phyloP scores from a whole-genome alignment of 805 yeast genomes.

The Candida easanensis region DNA sequence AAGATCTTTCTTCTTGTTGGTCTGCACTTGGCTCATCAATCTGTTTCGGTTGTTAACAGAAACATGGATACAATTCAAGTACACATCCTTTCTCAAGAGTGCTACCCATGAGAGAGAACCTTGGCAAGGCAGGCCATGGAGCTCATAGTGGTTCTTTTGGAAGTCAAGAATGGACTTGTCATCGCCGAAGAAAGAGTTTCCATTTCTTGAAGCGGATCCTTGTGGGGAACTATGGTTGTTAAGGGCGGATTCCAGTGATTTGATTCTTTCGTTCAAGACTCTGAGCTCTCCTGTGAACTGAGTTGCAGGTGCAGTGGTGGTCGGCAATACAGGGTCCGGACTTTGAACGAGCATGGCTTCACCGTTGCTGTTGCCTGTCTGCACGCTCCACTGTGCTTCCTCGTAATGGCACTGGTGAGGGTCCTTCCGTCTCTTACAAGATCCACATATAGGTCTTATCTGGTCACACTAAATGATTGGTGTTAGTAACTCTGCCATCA shows the following conservation, averaged over 20 bases:
- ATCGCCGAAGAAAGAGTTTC: neutral
- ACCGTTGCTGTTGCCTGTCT: neutral
- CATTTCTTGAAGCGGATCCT: neutral
- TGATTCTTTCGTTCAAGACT: constrained; percentile 17
- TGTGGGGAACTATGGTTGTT: neutral
- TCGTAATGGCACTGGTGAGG: constrained; percentile 21
- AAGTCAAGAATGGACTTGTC: constrained; percentile 7
- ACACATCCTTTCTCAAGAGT: constrained; percentile 24
- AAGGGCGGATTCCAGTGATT: constrained; percentile 15
- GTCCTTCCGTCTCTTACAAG: constrained; percentile 19
- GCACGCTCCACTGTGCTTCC: constrained; percentile 23
- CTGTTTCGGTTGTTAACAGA: constrained; percentile 10
- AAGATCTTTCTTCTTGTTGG: neutral
- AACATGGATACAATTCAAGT: constrained; percentile 18
- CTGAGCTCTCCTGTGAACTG: constrained; percentile 4
- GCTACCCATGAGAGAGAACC: constrained; percentile 28
- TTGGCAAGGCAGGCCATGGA: constrained; percentile 15
- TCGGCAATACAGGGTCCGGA: neutral
- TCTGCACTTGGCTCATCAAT: neutral
- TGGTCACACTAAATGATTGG: constrained; percentile 23
- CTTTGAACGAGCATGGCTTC: neutral
- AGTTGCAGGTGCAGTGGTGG: neutral
- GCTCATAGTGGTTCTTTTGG: constrained; percentile 9
- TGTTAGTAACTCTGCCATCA: constrained; percentile 3
- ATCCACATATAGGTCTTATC: constrained; percentile 23